Evolutionary conservation across 1,284 basidiomycete species (phyloP).

Genomic region (Melampsora abietis-canadensis): DNA sequence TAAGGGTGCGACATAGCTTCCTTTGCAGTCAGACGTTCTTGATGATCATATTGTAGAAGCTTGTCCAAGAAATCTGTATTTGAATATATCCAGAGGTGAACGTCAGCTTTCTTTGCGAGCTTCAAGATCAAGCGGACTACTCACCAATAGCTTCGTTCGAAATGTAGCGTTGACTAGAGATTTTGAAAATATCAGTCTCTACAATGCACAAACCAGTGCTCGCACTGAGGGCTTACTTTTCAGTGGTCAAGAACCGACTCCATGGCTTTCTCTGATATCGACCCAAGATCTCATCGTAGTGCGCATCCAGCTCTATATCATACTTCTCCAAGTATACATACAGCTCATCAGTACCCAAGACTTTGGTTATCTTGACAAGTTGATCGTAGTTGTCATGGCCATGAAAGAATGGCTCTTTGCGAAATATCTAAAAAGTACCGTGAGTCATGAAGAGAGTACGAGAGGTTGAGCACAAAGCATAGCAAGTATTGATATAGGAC

Average conservation of each 20-base stretch:
- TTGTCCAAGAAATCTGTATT: conserved; percentile 82
- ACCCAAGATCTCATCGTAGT: conserved; percentile 53
- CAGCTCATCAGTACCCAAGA: conserved; percentile 91
- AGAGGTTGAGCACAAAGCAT: no score
- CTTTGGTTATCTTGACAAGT: conserved; percentile 95
- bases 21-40: conserved; percentile 87
- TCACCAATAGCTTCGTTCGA: conserved; percentile 54
- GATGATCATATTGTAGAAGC: conserved; percentile 91
- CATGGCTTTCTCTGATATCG: conserved; percentile 53
- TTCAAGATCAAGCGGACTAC: conserved; percentile 46
- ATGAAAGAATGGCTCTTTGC: conserved; percentile 99
- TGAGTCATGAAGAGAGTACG: conserved; percentile 11
- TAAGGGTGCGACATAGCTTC: conserved; percentile 86
- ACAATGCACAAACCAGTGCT: not conserved
- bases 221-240: conserved; percentile 30
- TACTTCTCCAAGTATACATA: conserved; percentile 89
- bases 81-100: not conserved
- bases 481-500: not conserved
- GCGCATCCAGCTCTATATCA: conserved; percentile 65
- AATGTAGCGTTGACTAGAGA: conserved; percentile 52
- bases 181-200: not conserved
- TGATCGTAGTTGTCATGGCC: conserved; percentile 99
- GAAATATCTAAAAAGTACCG: conserved; percentile 71
- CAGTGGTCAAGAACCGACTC: conserved; percentile 52
- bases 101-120: not conserved